Evolutionary conservation across 805 yeast genomes (phyloP), one percentile per base, ranked within the genome.

Genomic region (Alloascoidea africana): DNA sequence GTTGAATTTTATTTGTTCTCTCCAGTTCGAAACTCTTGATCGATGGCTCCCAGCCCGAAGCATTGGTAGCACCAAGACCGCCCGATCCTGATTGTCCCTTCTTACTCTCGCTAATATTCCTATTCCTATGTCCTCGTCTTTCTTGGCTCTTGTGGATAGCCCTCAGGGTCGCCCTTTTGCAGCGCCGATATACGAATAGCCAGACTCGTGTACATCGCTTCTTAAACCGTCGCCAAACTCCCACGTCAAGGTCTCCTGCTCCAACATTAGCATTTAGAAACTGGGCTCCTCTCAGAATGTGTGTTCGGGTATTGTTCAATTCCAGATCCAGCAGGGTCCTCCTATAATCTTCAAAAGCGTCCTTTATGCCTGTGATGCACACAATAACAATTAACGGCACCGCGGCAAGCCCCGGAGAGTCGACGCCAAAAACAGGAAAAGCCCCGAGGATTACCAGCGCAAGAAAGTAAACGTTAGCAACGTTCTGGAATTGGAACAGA

Each of bases 351-450:
- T 82, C 93, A 34, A 82, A 58, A 1, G 84, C 91, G 57, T 82
- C 93, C 48, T 79, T 79, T 41, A 78, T 62, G 0, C 85, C 87
- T 1, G 93, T 82, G 34, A 82, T 66, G 6, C 63, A 53, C 17
- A 82, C 83, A 57, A 82, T 81, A 34, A 78, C 89, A 54, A 81
- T 75, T 52, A 82, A 65, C 2, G 93, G 93, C 18, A 79, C 89
- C 4, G 82, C 76, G 5, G 81, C 67, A 36, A 82, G 52, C 1
- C 73, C 83, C 1, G 93, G 93, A 41, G 68, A 72, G 2, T 86
- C 79, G 18, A 82, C 93, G 52, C 93, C 93, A 54, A 82, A 82
- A 32, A 82, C 75, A 37, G 66, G 63, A 53, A 80, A 79, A 2
- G 71, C 17, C 30, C n/a, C 13, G 30, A 23, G 8, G 13, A n/a